A percentile compares a stretch with the other conserved stretches of the same genome.
These are phyloP conservation scores for Wickerhamomyces pijperi DNA, from an alignment of 805 yeast genomes.

Conservation along the genomic window DNA sequence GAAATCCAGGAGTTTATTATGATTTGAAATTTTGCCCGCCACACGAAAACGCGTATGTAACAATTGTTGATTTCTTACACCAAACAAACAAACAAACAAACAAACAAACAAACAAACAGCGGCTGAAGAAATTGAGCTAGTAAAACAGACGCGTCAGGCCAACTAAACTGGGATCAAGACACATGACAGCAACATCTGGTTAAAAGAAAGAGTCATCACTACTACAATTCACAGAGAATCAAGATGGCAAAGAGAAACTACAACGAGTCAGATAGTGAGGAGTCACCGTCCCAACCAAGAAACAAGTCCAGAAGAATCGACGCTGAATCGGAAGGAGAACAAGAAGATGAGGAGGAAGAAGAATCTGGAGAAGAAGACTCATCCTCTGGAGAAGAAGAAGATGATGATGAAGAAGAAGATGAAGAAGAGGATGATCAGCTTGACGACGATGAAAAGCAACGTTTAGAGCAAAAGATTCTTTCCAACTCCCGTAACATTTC, in stretches of 20 bases:
- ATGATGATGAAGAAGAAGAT: slow-evolving; percentile 1
- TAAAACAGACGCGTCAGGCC: too few species aligned
- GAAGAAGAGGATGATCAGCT: background rate
- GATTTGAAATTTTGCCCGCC: too few species aligned
- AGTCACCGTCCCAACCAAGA: background rate
- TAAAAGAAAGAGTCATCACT: too few species aligned
- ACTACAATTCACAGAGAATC: too few species aligned
- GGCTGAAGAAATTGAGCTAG: too few species aligned
- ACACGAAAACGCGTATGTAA: too few species aligned
- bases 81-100: too few species aligned
- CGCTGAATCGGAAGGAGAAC: slow-evolving; percentile 1
- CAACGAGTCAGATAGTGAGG: background rate
- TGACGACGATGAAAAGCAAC: slow-evolving; percentile 3
- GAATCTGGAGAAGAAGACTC: slow-evolving; percentile 6
- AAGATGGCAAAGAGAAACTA: slow-evolving; percentile 1
- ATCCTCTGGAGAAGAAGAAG: slow-evolving; percentile 5
- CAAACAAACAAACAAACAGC: too few species aligned
- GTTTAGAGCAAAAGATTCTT: slow-evolving; percentile 19
- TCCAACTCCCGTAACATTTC: slow-evolving; percentile 22
- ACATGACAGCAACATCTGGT: too few species aligned
- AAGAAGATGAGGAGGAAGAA: slow-evolving; percentile 6
- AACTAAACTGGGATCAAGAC: too few species aligned
- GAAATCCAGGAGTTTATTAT: too few species aligned
- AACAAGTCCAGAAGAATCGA: background rate
- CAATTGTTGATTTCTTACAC: too few species aligned